A percentile compares a stretch with the other conserved stretches of the same genome.
These are phyloP conservation scores for Crataegus laevigata DNA, from an alignment of 306 rosid species.

Conservation along the genomic window DNA sequence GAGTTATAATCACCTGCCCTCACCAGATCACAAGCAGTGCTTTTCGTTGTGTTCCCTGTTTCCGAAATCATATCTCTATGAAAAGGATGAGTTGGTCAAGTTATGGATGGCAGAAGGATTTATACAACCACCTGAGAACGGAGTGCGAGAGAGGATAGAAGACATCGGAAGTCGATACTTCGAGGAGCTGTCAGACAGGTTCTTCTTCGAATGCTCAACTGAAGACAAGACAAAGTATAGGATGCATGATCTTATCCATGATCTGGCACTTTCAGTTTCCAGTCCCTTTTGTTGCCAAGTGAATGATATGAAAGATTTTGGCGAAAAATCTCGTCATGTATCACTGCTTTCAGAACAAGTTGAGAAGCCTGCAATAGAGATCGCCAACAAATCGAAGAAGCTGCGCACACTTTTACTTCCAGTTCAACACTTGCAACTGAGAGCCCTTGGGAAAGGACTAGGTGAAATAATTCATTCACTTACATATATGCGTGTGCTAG, in stretches of 20 bases:
- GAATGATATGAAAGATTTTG: background rate
- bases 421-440: background rate
- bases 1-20: conserved; percentile 9
- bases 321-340: background rate
- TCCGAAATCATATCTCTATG: conserved; percentile 9
- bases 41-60: conserved; percentile 11
- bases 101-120: conserved; percentile 14
- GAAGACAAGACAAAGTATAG: background rate
- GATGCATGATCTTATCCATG: conserved; percentile 18
- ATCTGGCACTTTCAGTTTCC: conserved; percentile 1
- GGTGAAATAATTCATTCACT: background rate
- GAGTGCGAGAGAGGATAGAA: background rate
- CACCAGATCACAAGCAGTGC: background rate
- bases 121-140: background rate
- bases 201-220: conserved; percentile 1
- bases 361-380: background rate
- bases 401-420: conserved; percentile 13
- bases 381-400: background rate
- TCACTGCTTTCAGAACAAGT: conserved; percentile 2
- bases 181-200: conserved; percentile 9
- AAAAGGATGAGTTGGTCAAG: conserved; percentile 1
- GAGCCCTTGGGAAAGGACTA: background rate
- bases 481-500: background rate
- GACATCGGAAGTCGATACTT: conserved; percentile 1
- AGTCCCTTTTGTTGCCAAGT: background rate